These are phyloP conservation scores for Paramecium sexaurelia DNA, from an alignment of 73 alveolate genomes.

Conservation along the genomic window DNA sequence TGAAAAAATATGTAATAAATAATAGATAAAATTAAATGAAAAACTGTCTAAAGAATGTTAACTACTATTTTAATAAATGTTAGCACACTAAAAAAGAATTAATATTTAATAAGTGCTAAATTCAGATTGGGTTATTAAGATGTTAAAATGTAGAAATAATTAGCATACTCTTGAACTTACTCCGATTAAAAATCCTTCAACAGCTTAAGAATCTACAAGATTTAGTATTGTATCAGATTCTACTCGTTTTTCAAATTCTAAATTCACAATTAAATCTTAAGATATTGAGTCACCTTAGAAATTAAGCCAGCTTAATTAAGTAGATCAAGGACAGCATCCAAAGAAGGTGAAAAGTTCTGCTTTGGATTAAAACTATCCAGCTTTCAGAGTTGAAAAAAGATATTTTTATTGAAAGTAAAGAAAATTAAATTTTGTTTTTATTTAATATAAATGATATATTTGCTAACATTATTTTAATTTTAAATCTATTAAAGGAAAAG, in stretches of 20 bases:
- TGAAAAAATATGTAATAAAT: conserved; percentile 6
- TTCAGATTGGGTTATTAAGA: neutral
- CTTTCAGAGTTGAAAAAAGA: conserved; percentile 29
- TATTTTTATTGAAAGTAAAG: neutral
- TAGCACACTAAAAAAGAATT: neutral
- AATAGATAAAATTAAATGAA: neutral
- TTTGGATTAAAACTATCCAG: neutral
- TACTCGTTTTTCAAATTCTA: conserved; percentile 6
- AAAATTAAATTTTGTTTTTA: neutral
- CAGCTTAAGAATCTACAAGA: neutral
- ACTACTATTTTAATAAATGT: neutral
- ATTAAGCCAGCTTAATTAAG: neutral
- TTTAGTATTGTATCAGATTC: neutral
- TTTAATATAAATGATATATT: neutral
- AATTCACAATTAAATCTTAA: neutral
- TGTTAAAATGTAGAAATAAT: neutral
- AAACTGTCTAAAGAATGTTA: neutral
- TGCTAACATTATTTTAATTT: no score
- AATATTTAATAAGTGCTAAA: neutral
- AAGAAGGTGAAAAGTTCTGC: neutral
- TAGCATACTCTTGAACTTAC: neutral
- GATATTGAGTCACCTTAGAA: neutral
- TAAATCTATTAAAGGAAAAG: no score
- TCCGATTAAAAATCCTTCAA: neutral
- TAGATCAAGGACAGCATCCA: neutral